These are phyloP conservation scores for Fomitopsis palustris DNA, from an alignment of 1,284 basidiomycete species.

Conservation along the genomic window DNA sequence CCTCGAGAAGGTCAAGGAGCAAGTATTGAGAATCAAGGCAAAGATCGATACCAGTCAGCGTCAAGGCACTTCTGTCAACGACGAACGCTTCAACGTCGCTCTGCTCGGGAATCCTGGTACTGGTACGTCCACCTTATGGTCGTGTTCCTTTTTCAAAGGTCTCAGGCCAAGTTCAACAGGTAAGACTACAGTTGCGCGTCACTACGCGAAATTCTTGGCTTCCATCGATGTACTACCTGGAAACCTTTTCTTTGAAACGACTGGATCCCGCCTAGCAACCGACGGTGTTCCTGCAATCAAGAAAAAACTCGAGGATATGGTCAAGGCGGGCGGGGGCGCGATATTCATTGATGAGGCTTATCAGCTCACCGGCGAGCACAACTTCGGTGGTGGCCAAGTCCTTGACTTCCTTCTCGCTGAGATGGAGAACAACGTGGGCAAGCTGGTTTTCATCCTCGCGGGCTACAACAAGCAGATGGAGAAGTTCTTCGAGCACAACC, in stretches of 20 bases:
- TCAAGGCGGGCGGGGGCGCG: conserved; percentile 53
- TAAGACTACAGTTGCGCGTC: conserved; percentile 65
- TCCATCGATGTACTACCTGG: conserved; percentile 54
- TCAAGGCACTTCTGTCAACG: conserved; percentile 23
- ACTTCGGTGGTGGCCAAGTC: conserved; percentile 47
- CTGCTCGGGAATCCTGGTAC: conserved; percentile 35
- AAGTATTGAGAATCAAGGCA: conserved; percentile 28
- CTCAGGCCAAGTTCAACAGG: conserved; percentile 37
- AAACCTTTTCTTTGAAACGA: conserved; percentile 52
- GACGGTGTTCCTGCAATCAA: conserved; percentile 52
- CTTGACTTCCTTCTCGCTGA: conserved; percentile 66
- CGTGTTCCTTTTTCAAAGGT: background rate
- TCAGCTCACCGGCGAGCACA: conserved; percentile 49
- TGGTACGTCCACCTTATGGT: conserved; percentile 17
- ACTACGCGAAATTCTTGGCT: conserved; percentile 58
- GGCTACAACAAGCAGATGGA: conserved; percentile 72
- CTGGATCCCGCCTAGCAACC: conserved; percentile 53
- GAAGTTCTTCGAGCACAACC: conserved; percentile 71
- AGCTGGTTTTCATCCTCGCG: conserved; percentile 64
- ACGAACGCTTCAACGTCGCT: conserved; percentile 28
- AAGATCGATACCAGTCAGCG: conserved; percentile 25
- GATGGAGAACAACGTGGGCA: conserved; percentile 67
- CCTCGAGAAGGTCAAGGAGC: conserved; percentile 29
- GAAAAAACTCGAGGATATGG: conserved; percentile 43
- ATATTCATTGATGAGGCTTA: conserved; percentile 71